Evolutionary conservation across 1,284 basidiomycete genomes (phyloP), one percentile per base, ranked within the genome.

Genomic region (Pascua guehoae): DNA sequence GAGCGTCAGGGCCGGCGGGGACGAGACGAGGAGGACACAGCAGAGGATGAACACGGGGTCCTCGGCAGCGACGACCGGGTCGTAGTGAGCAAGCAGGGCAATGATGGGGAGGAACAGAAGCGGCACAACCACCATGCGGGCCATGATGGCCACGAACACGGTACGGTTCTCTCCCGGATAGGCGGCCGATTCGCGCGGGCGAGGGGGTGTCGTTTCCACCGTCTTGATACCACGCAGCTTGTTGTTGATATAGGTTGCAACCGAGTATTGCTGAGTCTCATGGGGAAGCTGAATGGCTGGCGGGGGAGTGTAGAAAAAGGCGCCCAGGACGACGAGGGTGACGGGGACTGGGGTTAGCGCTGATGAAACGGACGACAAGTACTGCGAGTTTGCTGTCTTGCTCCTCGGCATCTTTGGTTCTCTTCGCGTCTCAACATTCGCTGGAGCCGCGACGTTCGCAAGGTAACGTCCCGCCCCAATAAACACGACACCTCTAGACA

Each of bases 291-390:
- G 7, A 46, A 63, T 58, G 38, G 54, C 54, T 4, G 57, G 61
- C 12, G 56, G 54, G 5, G 74, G 74, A 1, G 71, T 63, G 61
- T 88, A 87, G 75, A 96, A 96, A 81, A 94, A 96, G 8, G 89
- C 91, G 15, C 93, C 93, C 45, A 97, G 85, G 9, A 96, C 91
- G 58, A 97, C 83, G 41, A 97, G 80, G 3, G 93, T 96, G 24
- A 96, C 73, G 0, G 93, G 93, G 63, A 97, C 78, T 71, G 67
- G 59, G 51, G 37, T 43, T 24, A 51, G 56, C 12, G 17, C n/a
- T n/a, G n/a, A n/a, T n/a, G n/a, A n/a, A n/a, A n/a, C n/a, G n/a
- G n/a, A n/a, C n/a, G n/a, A n/a, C n/a, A n/a, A n/a, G n/a, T n/a
- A n/a, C n/a, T n/a, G n/a, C n/a, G n/a, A n/a, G n/a, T n/a, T n/a